These are phyloP conservation scores for Leccinum subgranulosum DNA, from an alignment of 768 basidiomycete genomes.

Conservation along the genomic window DNA sequence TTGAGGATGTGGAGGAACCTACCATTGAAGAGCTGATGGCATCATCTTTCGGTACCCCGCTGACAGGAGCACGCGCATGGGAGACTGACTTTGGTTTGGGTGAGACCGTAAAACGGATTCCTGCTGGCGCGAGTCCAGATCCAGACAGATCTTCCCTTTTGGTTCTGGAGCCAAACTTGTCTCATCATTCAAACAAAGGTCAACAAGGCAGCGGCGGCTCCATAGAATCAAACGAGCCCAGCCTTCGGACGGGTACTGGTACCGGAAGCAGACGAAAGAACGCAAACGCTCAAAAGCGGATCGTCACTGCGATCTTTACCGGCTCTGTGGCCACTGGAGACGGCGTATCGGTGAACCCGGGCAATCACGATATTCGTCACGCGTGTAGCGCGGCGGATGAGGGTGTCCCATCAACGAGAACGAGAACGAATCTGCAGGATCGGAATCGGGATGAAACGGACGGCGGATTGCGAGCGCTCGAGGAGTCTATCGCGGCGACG, in stretches of 20 bases:
- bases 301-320: constrained; percentile 32
- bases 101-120: constrained; percentile 31
- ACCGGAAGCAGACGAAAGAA: constrained; percentile 10
- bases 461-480: constrained; percentile 15
- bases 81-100: constrained; percentile 28
- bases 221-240: not conserved
- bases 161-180: not conserved
- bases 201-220: not conserved
- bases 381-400: not conserved
- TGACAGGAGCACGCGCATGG: constrained; percentile 31
- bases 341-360: not conserved
- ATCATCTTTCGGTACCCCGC: constrained; percentile 15
- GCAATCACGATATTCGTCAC: not conserved
- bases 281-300: constrained; percentile 12
- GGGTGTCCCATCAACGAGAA: not conserved
- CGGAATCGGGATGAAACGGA: constrained; percentile 2
- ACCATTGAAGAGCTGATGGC: constrained; percentile 30
- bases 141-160: not conserved
- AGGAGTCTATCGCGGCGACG: constrained; percentile 24
- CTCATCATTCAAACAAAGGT: constrained; percentile 4
- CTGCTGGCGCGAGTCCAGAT: constrained; percentile 1
- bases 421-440: not conserved
- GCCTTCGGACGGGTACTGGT: not conserved
- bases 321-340: constrained; percentile 7
- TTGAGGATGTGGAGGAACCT: constrained; percentile 16